phyloP scores from a whole-genome alignment of 129 eudicot species.

The Gnaphalium uliginosum region DNA sequence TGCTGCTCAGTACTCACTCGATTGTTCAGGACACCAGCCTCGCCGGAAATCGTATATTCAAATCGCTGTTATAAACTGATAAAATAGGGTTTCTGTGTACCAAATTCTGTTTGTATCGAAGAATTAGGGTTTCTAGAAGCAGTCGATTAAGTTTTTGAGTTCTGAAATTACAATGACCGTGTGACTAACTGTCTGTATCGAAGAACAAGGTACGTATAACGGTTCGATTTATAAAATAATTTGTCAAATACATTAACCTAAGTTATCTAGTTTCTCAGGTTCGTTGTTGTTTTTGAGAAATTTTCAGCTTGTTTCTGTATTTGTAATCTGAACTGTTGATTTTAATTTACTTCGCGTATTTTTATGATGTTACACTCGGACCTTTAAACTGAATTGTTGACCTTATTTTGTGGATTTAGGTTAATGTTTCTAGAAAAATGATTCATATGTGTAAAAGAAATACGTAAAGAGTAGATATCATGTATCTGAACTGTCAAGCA shows the following conservation, averaged over 20 bases:
- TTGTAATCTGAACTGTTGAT: not conserved
- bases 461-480: not conserved
- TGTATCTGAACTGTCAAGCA: no score
- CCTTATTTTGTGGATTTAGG: not conserved
- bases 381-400: slow-evolving; percentile 4
- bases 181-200: slow-evolving; percentile 6
- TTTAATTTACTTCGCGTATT: not conserved
- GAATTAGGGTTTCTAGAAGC: not conserved
- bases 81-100: slow-evolving; percentile 8
- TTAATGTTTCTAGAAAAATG: not conserved
- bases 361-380: not conserved
- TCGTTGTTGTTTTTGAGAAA: slow-evolving; percentile 12
- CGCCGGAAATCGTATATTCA: slow-evolving; percentile 11
- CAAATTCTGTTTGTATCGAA: not conserved
- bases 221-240: not conserved
- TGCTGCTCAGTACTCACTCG: slow-evolving; percentile 10
- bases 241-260: not conserved
- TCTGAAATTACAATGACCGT: slow-evolving; percentile 13
- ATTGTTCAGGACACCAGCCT: slow-evolving; percentile 23
- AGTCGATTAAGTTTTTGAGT: slow-evolving; percentile 1
- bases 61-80: not conserved
- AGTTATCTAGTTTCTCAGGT: slow-evolving; percentile 2
- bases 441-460: not conserved
- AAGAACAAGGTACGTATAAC: slow-evolving; percentile 25
- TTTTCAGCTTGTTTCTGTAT: not conserved